Evolutionary conservation across 805 yeast genomes (phyloP).

Genomic region (Geotrichum ghanense): DNA sequence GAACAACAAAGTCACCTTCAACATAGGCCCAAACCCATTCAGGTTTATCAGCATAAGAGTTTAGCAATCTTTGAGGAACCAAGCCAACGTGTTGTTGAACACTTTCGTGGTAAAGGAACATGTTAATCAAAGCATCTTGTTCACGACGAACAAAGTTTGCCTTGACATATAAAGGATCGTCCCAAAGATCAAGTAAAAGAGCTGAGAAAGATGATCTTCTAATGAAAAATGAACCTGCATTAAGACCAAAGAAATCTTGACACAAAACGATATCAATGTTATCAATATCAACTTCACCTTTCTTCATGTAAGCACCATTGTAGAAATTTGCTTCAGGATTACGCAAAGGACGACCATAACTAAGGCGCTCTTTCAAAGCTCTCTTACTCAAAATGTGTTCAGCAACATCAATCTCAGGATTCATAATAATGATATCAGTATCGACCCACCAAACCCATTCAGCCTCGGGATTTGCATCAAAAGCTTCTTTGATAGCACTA

Average conservation of each 20-base stretch:
- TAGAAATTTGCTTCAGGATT: conserved; percentile 8
- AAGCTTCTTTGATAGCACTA: conserved; percentile 24
- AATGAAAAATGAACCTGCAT: conserved; percentile 25
- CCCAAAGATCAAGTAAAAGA: conserved; percentile 22
- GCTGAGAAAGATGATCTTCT: conserved; percentile 15
- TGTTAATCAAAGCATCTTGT: conserved; percentile 18
- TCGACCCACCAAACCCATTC: conserved; percentile 32
- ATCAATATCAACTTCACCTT: conserved; percentile 12
- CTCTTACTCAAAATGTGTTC: conserved; percentile 20
- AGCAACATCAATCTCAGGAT: conserved; percentile 20
- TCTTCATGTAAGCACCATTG: conserved; percentile 1
- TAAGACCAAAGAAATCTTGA: conserved; percentile 21
- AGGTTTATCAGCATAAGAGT: conserved; percentile 17
- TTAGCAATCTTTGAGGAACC: conserved; percentile 22
- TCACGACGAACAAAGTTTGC: conserved; percentile 13
- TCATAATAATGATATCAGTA: conserved; percentile 26
- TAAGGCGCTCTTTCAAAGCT: conserved; percentile 16
- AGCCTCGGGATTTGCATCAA: conserved; percentile 22
- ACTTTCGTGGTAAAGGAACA: conserved; percentile 11
- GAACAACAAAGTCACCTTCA: conserved; percentile 22
- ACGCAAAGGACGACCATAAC: conserved; percentile 16
- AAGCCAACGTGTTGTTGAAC: conserved; percentile 18
- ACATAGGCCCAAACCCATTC: conserved; percentile 7
- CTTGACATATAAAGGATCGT: conserved; percentile 14
- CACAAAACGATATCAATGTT: conserved; percentile 19